Conservation (phyloP, 495 filamentous ascomycete species). For the Aspergillus kassunensis region DNA sequence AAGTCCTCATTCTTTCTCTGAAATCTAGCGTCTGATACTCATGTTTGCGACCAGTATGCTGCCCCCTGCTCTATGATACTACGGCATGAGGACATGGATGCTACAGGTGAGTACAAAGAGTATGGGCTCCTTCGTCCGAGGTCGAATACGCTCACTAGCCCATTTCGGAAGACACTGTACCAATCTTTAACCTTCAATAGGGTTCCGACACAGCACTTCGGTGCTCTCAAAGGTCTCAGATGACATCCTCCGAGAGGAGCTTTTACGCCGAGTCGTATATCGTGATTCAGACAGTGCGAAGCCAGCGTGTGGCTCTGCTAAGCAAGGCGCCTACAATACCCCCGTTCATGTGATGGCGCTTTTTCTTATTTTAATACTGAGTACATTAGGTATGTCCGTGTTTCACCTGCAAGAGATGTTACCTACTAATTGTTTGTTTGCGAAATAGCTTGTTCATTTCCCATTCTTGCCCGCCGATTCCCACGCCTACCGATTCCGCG, state of each 20-base stretch:
- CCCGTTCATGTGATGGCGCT: conserved; percentile 72
- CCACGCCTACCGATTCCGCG: conserved; percentile 45
- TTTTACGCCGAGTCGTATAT: conserved; percentile 26
- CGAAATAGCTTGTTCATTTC: conserved; percentile 49
- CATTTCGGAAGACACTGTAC: background rate
- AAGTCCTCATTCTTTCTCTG: too few species aligned
- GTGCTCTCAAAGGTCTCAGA: conserved; percentile 28
- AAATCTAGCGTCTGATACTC: too few species aligned
- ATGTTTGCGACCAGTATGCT: too few species aligned
- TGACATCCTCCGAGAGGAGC: conserved; percentile 30
- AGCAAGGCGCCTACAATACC: conserved; percentile 59
- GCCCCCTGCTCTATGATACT: too few species aligned
- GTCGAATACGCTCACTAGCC: conserved; percentile 14
- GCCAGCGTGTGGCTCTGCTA: conserved; percentile 58
- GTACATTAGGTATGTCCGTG: conserved; percentile 59
- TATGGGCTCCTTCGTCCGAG: background rate
- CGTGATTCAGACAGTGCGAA: conserved; percentile 16
- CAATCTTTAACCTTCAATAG: conserved; percentile 13
- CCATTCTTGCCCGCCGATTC: conserved; percentile 50
- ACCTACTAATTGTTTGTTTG: background rate
- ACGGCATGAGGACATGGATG: conserved; percentile 3
- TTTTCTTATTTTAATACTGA: conserved; percentile 67
- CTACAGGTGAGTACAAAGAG: conserved; percentile 11
- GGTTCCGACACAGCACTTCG: conserved; percentile 18
- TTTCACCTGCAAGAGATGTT: background rate